Evolutionary conservation across 2,329 filamentous ascomycete species (phyloP), one percentile per base, ranked within the genome.

Genomic region (Talaromyces albobiverticillius): DNA sequence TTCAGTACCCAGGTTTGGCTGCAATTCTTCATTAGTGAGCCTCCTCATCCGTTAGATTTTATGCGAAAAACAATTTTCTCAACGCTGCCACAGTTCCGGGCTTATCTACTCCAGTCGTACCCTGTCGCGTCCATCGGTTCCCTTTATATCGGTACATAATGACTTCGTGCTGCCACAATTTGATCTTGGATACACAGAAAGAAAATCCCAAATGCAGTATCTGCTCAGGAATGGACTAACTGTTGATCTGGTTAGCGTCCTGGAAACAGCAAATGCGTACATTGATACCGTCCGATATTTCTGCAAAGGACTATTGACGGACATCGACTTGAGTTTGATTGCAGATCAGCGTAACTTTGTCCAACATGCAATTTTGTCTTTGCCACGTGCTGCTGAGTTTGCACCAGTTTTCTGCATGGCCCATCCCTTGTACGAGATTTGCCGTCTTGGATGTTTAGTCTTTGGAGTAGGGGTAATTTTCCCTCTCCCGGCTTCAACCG

Each of bases 271-370:
- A n/a, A n/a, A n/a, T n/a, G n/a, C n/a, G n/a, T n/a, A n/a, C n/a
- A n/a, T n/a, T n/a, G n/a, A n/a, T n/a, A n/a, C n/a, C n/a, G n/a
- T n/a, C n/a, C n/a, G n/a, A n/a, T n/a, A n/a, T n/a, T n/a, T n/a
- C n/a, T n/a, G n/a, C n/a, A n/a, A n/a, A n/a, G n/a, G n/a, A n/a
- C n/a, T n/a, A n/a, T n/a, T n/a, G n/a, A n/a, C n/a, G n/a, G n/a
- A n/a, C n/a, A n/a, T n/a, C n/a, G n/a, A n/a, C n/a, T n/a, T n/a
- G n/a, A n/a, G n/a, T n/a, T n/a, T n/a, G n/a, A n/a, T n/a, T n/a
- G n/a, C n/a, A n/a, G n/a, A n/a, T n/a, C n/a, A n/a, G n/a, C 59
- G 65, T 7, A 68, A 67, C 41, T 63, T 61, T 29, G 61, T 66
- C 31, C 65, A 68, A 48, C 64, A 62, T 32, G 56, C 57, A 13